These are phyloP conservation scores for Moricandia moricandioides DNA, from an alignment of 345 rosid species.

Conservation along the genomic window DNA sequence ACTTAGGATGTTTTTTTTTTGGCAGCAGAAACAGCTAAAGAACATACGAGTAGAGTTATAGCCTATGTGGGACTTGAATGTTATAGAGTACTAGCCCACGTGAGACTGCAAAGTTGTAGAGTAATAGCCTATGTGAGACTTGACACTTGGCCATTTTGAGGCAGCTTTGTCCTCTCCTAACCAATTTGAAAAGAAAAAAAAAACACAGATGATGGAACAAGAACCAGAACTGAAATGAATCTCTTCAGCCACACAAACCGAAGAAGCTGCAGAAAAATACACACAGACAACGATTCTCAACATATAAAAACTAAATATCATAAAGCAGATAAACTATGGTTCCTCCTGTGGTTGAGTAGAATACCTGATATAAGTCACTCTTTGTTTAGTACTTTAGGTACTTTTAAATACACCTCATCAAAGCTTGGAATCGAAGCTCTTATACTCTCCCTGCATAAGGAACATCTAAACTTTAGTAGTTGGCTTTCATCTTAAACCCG, in stretches of 20 bases:
- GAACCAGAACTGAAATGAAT: slow-evolving; percentile 1
- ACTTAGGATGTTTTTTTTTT: not conserved
- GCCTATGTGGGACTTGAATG: not conserved
- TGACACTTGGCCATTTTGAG: not conserved
- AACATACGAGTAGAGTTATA: not conserved
- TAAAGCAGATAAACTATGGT: not conserved
- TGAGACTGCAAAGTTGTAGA: not conserved
- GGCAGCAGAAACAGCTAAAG: not conserved
- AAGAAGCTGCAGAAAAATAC: slow-evolving; percentile 23
- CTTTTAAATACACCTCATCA: slow-evolving; percentile 52
- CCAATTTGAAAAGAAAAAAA: not conserved
- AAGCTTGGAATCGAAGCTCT: slow-evolving; percentile 64
- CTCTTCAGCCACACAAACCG: not conserved
- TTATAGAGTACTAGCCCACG: not conserved
- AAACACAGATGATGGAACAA: not conserved
- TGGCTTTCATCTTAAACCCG: not conserved
- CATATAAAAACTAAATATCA: not conserved
- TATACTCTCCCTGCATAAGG: slow-evolving; percentile 50
- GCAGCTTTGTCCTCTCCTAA: not conserved
- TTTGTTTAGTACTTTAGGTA: slow-evolving; percentile 65
- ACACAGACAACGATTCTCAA: not conserved
- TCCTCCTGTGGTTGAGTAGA: not conserved
- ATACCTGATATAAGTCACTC: slow-evolving; percentile 43
- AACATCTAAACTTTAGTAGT: not conserved
- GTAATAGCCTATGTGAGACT: not conserved